Conservation (phyloP, 2,329 filamentous ascomycete genomes). For the Penicillium brasilianum region DNA sequence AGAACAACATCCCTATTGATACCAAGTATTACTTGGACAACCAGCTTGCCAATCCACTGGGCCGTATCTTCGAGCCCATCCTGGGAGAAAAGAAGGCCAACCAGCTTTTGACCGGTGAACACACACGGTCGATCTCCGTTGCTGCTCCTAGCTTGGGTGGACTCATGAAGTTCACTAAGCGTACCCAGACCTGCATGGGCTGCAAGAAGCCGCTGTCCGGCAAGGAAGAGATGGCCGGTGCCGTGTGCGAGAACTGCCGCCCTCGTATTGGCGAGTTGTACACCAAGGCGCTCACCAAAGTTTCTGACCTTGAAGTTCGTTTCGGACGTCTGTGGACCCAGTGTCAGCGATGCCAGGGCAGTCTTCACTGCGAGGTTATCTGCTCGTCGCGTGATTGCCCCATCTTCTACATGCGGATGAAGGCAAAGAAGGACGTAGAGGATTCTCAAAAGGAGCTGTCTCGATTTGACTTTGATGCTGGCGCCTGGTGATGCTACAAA, state of each 20-base stretch:
- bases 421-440: slow-evolving; percentile 98
- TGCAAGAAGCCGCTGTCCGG: slow-evolving; percentile 94
- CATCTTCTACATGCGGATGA: slow-evolving; percentile 99
- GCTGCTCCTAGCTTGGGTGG: slow-evolving; percentile 90
- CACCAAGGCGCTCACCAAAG: slow-evolving; percentile 84
- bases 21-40: slow-evolving; percentile 99
- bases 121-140: slow-evolving; percentile 92
- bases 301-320: slow-evolving; percentile 88
- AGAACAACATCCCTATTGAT: slow-evolving; percentile 97
- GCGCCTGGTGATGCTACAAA: slow-evolving; percentile 61
- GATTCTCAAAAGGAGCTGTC: slow-evolving; percentile 88
- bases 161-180: slow-evolving; percentile 98
- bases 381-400: slow-evolving; percentile 96
- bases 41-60: slow-evolving; percentile 91
- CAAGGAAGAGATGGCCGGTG: slow-evolving; percentile 79
- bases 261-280: slow-evolving; percentile 90
- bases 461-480: slow-evolving; percentile 85
- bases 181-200: slow-evolving; percentile 97
- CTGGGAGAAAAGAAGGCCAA: slow-evolving; percentile 89
- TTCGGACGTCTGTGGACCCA: slow-evolving; percentile 97
- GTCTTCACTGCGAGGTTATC: slow-evolving; percentile 97
- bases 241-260: slow-evolving; percentile 85
- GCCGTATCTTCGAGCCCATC: slow-evolving; percentile 97
- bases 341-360: slow-evolving; percentile 96
- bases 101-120: slow-evolving; percentile 85